phyloP scores from a whole-genome alignment of 768 basidiomycete species.

The Trametes maxima region DNA sequence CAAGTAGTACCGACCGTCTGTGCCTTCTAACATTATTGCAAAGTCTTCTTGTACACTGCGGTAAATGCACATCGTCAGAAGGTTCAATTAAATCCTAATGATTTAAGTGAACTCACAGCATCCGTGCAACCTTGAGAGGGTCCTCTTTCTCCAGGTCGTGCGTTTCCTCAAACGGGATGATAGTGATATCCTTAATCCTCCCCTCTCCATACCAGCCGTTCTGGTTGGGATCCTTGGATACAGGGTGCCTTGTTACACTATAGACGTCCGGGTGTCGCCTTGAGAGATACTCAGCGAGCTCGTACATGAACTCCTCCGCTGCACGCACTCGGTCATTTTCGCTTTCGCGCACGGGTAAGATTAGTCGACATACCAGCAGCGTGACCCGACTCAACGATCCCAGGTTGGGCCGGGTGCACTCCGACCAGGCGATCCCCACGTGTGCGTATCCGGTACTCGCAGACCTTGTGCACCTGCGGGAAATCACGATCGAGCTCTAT shows the following conservation, averaged over 20 bases:
- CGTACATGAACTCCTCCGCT: slow-evolving; percentile 71
- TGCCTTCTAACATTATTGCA: slow-evolving; percentile 34
- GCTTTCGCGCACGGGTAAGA: background rate
- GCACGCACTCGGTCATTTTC: background rate
- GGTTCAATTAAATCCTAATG: no score
- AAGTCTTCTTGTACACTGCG: slow-evolving; percentile 29
- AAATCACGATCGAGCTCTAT: slow-evolving; percentile 71
- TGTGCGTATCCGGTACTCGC: slow-evolving; percentile 53
- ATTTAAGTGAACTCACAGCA: slow-evolving; percentile 69
- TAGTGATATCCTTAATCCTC: slow-evolving; percentile 53
- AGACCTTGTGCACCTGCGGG: slow-evolving; percentile 56
- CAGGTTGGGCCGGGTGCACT: slow-evolving; percentile 51
- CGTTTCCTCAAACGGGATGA: slow-evolving; percentile 49
- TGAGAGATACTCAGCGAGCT: slow-evolving; percentile 66
- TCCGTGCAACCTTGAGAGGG: slow-evolving; percentile 62
- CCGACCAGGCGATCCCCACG: slow-evolving; percentile 51
- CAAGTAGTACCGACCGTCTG: slow-evolving; percentile 72
- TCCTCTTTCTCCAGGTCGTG: slow-evolving; percentile 56
- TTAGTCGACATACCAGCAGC: slow-evolving; percentile 19
- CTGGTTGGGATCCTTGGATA: slow-evolving; percentile 9
- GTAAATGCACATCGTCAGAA: background rate
- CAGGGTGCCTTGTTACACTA: slow-evolving; percentile 44
- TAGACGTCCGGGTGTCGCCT: slow-evolving; percentile 64
- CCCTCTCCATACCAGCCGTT: slow-evolving; percentile 45
- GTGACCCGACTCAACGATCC: slow-evolving; percentile 26